Conservation (phyloP, 139 green algal species). For the Chara braunii region DNA sequence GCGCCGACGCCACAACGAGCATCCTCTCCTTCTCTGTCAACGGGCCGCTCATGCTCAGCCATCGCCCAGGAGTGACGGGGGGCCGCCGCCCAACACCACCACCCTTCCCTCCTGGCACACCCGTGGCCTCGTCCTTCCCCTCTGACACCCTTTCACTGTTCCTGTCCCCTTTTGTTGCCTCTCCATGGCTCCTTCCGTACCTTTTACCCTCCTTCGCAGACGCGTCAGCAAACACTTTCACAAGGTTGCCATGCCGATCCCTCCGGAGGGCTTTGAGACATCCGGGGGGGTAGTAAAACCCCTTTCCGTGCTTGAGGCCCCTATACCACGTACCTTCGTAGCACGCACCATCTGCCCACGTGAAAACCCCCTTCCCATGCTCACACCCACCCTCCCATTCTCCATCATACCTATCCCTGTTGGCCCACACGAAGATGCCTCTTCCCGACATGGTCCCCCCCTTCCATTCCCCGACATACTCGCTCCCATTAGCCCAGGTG, state of each 20-base stretch:
- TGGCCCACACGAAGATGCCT: constrained; percentile 82
- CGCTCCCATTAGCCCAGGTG: constrained; percentile 58
- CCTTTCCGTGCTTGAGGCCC: constrained; percentile 66
- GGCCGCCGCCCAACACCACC: too few species aligned
- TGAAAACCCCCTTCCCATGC: constrained; percentile 69
- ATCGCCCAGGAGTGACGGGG: too few species aligned
- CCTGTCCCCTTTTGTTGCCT: constrained; percentile 64
- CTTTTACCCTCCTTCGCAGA: constrained; percentile 70
- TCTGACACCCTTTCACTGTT: constrained; percentile 73
- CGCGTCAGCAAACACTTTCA: constrained; percentile 57
- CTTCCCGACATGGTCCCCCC: constrained; percentile 70
- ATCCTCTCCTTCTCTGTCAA: too few species aligned
- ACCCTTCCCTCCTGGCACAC: too few species aligned
- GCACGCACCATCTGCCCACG: constrained; percentile 68
- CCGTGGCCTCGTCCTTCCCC: constrained; percentile 53
- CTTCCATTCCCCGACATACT: constrained; percentile 71
- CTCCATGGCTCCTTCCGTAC: constrained; percentile 72
- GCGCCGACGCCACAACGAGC: too few species aligned
- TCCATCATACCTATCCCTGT: constrained; percentile 75
- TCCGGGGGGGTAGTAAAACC: constrained; percentile 36
- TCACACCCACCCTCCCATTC: constrained; percentile 65
- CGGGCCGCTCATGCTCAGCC: too few species aligned
- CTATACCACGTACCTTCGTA: constrained; percentile 76
- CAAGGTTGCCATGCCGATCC: constrained; percentile 51
- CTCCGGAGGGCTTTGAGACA: constrained; percentile 13